Base-by-base conservation (phyloP, 176 grass and related monocot genomes). In the Oryza longistaminata region DNA sequence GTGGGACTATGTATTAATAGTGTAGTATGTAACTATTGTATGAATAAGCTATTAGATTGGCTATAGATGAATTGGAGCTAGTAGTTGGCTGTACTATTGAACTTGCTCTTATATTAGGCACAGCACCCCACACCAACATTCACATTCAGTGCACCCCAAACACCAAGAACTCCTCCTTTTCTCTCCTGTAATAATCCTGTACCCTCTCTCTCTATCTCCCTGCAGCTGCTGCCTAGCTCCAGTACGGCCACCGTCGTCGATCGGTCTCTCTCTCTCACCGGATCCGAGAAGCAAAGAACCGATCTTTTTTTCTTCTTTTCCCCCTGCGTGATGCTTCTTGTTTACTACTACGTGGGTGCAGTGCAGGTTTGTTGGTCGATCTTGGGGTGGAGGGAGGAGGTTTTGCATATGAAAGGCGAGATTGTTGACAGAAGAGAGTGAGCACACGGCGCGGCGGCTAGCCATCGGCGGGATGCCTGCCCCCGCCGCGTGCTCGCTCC, bases 341-440 rank as follows among this genome's bases (percentile, higher is more conserved):
- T 66, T 43, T 43, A 40, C 39, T 40, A 40, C 7, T 40, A 43
- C 42, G 42, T 43, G 42, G 42, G 42, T 43, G 42, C 42, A 43
- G 42, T 43, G 42, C 42, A 43, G 42, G 42, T 43, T 43, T 7
- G 9, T 43, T 43, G 42, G 2, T 43, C 9, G 9, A 43, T 11
- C 42, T 43, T 43, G 42, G 9, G 50, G 11, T 3, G 50, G 33
- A 33, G 33, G 34, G 34, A 35, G 34, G 6, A 6, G 52, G 52
- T n/a, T 0, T 27, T 27, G 26, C 26, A 31, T 31, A 31, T 31
- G 52, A 7, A 8, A 53, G 17, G 17, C 31, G 87, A 81, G 76
- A 75, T 80, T 89, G 82, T 80, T 89, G 82, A 89, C 82, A 85
- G 82, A 85, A 89, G 87, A 89, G 87, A 89, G 87, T 24, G 87